Evolutionary conservation across 495 filamentous ascomycete genomes (phyloP).

Genomic region (Penicillium paradoxum): DNA sequence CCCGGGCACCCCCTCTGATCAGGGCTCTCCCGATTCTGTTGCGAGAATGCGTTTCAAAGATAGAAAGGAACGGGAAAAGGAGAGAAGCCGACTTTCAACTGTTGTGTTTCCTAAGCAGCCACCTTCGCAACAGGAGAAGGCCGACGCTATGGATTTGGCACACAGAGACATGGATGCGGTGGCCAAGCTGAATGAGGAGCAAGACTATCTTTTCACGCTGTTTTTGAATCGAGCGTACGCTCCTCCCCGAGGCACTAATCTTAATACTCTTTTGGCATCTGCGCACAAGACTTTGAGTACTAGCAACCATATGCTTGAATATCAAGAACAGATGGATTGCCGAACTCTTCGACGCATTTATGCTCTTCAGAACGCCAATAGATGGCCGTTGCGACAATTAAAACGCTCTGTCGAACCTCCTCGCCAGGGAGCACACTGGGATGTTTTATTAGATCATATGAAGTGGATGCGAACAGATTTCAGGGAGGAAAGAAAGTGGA

Average conservation of each 20-base stretch:
- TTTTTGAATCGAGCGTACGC: slow-evolving; percentile 66
- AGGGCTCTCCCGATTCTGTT: slow-evolving; percentile 40
- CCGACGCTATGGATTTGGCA: slow-evolving; percentile 32
- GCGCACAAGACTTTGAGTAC: slow-evolving; percentile 82
- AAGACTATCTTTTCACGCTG: slow-evolving; percentile 78
- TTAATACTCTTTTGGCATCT: slow-evolving; percentile 64
- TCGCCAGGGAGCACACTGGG: slow-evolving; percentile 70
- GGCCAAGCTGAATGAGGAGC: slow-evolving; percentile 46
- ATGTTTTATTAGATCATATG: slow-evolving; percentile 82
- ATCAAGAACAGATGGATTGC: slow-evolving; percentile 78
- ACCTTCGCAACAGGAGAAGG: slow-evolving; percentile 35
- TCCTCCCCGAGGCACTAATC: slow-evolving; percentile 51
- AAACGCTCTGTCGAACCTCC: slow-evolving; percentile 73
- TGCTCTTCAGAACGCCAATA: slow-evolving; percentile 77
- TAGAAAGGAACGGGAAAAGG: slow-evolving; percentile 54
- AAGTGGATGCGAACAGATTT: slow-evolving; percentile 98
- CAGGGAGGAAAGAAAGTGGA: slow-evolving; percentile 89
- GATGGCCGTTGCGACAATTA: slow-evolving; percentile 87
- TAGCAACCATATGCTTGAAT: slow-evolving; percentile 65
- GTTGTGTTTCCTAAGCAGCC: slow-evolving; percentile 72
- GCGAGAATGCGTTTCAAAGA: slow-evolving; percentile 50
- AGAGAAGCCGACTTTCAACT: slow-evolving; percentile 63
- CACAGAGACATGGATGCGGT: slow-evolving; percentile 45
- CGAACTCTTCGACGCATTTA: slow-evolving; percentile 80
- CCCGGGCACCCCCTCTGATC: slow-evolving; percentile 24